Evolutionary conservation across 192 early-diverging fungal species (phyloP).

Genomic region (Backusella tuberculispora): DNA sequence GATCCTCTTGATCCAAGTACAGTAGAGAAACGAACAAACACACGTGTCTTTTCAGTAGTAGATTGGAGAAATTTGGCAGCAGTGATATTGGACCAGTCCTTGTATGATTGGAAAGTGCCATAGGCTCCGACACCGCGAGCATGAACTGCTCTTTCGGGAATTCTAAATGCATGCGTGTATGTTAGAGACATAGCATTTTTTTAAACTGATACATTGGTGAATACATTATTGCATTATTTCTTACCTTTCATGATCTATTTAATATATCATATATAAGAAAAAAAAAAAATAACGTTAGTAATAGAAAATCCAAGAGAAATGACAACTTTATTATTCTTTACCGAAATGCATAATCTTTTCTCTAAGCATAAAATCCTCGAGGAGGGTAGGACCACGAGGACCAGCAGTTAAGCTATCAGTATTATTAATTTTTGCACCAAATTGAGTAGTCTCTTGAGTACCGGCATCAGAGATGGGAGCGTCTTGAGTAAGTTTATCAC

Average conservation of each 20-base stretch:
- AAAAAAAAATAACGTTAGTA: too few species aligned
- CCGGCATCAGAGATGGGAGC: conserved; percentile 23
- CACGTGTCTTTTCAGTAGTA: conserved; percentile 42
- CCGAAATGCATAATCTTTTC: conserved; percentile 35
- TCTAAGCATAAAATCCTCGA: conserved; percentile 35
- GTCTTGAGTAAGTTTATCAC: too few species aligned
- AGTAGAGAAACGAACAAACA: conserved; percentile 55
- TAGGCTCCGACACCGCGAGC: conserved; percentile 49
- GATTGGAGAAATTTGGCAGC: conserved; percentile 39
- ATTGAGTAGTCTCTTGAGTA: conserved; percentile 28
- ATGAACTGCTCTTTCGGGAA: conserved; percentile 46
- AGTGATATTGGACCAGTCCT: conserved; percentile 43
- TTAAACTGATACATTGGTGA: not conserved
- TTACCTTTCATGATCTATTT: too few species aligned
- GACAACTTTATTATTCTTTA: too few species aligned
- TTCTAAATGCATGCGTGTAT: not conserved
- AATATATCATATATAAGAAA: too few species aligned
- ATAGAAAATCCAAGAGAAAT: too few species aligned
- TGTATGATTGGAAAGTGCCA: conserved; percentile 47
- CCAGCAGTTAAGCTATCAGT: conserved; percentile 35
- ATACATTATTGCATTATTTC: too few species aligned
- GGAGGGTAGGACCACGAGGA: conserved; percentile 28
- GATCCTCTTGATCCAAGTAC: conserved; percentile 44
- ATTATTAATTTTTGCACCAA: conserved; percentile 34
- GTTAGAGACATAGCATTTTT: not conserved